These are phyloP conservation scores for Penicillium sp. DNA, from an alignment of 2,329 filamentous ascomycete species.

Conservation along the genomic window DNA sequence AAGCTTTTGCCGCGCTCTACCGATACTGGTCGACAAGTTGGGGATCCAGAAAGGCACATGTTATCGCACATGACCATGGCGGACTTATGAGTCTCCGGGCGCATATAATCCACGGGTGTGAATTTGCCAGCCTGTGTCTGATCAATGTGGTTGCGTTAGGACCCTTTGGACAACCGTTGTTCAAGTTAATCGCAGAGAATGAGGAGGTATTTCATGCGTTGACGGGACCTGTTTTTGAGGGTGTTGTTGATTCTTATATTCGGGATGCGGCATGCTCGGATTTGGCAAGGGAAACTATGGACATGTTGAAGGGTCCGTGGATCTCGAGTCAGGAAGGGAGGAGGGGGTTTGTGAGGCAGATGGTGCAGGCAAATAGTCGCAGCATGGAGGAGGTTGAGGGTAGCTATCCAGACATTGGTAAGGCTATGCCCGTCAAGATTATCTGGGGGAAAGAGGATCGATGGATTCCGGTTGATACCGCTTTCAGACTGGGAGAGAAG, in stretches of 20 bases:
- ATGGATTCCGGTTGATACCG: constrained; percentile 46
- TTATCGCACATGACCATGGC: constrained; percentile 50
- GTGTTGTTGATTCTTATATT: constrained; percentile 42
- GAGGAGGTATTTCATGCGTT: constrained; percentile 38
- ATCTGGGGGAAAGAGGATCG: constrained; percentile 48
- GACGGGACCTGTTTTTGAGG: constrained; percentile 36
- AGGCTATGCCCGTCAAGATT: constrained; percentile 41
- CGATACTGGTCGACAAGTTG: constrained; percentile 29
- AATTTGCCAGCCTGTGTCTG: constrained; percentile 43
- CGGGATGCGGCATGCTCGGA: constrained; percentile 37
- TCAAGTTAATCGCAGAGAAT: constrained; percentile 42
- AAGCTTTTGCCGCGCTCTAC: constrained; percentile 42
- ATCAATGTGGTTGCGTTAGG: constrained; percentile 47
- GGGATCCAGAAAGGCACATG: constrained; percentile 29
- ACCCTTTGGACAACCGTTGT: constrained; percentile 47
- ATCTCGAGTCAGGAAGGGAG: constrained; percentile 26
- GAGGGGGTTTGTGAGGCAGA: constrained; percentile 43
- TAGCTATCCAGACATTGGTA: constrained; percentile 38
- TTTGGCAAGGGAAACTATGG: constrained; percentile 34
- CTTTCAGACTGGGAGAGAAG: constrained; percentile 31
- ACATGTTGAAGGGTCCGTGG: constrained; percentile 41
- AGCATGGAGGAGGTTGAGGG: constrained; percentile 38
- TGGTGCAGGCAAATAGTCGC: constrained; percentile 38
- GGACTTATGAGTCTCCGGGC: constrained; percentile 44
- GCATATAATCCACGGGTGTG: constrained; percentile 37